Conservation (phyloP, 257 asterid species). For the Ilex aquifolium region DNA sequence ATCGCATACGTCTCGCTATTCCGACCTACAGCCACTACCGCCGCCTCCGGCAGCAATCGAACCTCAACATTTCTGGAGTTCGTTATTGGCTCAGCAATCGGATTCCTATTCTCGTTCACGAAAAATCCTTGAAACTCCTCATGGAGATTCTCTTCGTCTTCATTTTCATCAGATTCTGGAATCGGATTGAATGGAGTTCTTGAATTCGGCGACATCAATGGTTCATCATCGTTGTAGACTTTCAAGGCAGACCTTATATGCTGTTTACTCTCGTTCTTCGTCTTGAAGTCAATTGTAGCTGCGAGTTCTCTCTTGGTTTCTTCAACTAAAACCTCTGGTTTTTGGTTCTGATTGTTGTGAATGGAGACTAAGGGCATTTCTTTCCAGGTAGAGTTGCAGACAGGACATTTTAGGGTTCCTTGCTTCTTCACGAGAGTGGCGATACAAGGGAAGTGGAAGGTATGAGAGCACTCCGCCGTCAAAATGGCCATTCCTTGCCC, state of each 20-base stretch:
- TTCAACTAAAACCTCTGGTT: background rate
- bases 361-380: background rate
- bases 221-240: background rate
- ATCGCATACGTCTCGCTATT: background rate
- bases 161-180: background rate
- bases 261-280: background rate
- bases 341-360: background rate
- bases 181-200: background rate
- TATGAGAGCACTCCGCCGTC: slow-evolving; percentile 89
- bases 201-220: background rate
- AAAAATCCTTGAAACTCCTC: too few relatives aligned
- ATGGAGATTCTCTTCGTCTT: background rate
- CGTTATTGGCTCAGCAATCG: background rate
- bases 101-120: background rate
- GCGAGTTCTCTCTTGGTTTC: background rate
- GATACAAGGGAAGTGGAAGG: slow-evolving; percentile 76
- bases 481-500: slow-evolving; percentile 80
- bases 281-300: background rate
- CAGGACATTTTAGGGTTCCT: background rate
- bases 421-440: background rate
- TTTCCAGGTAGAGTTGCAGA: background rate
- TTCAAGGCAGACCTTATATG: background rate
- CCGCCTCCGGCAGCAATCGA: background rate
- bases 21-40: background rate
- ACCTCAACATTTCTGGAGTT: background rate